Evolutionary conservation across 2,329 filamentous ascomycete genomes (phyloP).

Genomic region (Pseudocercospora macadamiae): DNA sequence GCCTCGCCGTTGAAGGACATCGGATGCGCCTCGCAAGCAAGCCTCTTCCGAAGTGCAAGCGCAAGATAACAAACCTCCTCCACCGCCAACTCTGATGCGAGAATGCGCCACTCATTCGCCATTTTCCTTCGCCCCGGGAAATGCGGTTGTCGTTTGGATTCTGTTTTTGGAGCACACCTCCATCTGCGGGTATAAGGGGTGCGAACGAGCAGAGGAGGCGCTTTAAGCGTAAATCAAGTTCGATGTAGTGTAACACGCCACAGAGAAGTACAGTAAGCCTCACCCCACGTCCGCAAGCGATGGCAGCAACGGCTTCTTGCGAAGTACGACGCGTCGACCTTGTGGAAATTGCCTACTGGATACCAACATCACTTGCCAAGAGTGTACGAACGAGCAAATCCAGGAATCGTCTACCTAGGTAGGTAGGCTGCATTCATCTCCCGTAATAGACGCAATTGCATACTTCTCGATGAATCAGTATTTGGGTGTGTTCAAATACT

Average conservation of each 20-base stretch:
- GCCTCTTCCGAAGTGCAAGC: background rate
- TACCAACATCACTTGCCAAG: background rate
- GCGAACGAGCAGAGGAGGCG: background rate
- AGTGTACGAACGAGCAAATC: background rate
- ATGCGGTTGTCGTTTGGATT: background rate
- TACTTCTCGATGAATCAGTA: background rate
- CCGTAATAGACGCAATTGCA: background rate
- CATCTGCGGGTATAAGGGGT: background rate
- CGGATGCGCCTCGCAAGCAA: background rate
- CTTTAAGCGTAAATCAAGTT: slow-evolving; percentile 8
- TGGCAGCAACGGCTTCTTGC: no score
- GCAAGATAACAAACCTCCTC: background rate
- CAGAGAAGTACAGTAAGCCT: background rate
- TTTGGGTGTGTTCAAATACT: background rate
- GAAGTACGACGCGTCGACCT: background rate
- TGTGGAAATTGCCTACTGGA: background rate
- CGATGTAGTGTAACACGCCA: background rate
- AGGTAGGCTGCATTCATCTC: background rate
- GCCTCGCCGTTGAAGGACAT: background rate
- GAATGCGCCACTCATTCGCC: background rate
- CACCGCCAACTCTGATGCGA: background rate
- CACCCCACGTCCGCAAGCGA: background rate
- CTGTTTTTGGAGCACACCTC: background rate
- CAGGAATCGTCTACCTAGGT: background rate
- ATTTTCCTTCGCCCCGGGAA: background rate